Percentiles rank a stretch among this genome's conserved stretches.
Conservation (phyloP, 192 early-diverging fungal species). For the Diversispora eburnea region DNA sequence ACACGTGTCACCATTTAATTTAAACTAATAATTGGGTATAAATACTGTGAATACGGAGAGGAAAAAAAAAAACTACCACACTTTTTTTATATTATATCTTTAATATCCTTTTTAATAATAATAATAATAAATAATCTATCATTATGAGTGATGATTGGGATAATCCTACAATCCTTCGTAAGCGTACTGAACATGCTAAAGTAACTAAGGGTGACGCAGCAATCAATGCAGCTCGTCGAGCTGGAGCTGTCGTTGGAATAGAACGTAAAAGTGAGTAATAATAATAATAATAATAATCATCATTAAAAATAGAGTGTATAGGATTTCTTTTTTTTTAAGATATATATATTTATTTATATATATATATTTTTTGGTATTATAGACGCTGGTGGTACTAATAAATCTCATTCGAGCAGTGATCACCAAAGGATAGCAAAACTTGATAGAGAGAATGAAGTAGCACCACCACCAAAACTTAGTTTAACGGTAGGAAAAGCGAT, state of each 20-base stretch:
- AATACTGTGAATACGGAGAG: no score
- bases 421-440: conserved; percentile 80
- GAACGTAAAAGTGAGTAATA: conserved; percentile 64
- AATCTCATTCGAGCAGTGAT: conserved; percentile 59
- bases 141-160: conserved; percentile 63
- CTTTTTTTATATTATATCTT: no score
- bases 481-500: conserved; percentile 78
- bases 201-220: conserved; percentile 59
- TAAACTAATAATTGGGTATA: no score
- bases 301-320: no score
- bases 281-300: no score
- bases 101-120: no score
- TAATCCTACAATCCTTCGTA: conserved; percentile 73
- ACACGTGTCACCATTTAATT: no score
- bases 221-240: conserved; percentile 71
- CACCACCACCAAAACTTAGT: conserved; percentile 62
- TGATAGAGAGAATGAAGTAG: conserved; percentile 84
- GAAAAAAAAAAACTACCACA: no score
- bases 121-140: no score
- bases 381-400: conserved; percentile 47
- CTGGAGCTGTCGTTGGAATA: conserved; percentile 65
- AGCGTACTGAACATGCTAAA: conserved; percentile 59
- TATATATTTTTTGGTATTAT: neutral
- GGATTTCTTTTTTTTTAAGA: no score
- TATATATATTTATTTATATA: no score